phyloP scores from a whole-genome alignment of 2,329 filamentous ascomycete genomes.

The Hypoxylon sp. region DNA sequence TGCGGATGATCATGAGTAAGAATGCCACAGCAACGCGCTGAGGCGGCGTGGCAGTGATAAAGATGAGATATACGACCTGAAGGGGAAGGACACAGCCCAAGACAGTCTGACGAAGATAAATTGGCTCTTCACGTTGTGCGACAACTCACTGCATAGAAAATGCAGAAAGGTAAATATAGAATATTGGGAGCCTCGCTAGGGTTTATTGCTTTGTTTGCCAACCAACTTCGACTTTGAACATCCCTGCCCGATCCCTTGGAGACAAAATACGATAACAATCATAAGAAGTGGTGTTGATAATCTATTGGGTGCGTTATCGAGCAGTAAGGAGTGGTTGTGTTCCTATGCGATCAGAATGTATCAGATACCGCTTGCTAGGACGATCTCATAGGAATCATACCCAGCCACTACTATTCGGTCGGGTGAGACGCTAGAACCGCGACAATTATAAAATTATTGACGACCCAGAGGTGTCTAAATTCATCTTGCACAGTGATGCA shows the following conservation, averaged over 20 bases:
- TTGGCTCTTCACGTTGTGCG: not conserved
- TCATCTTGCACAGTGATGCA: not conserved
- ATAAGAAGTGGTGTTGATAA: not conserved
- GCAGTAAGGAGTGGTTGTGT: not conserved
- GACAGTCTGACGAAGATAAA: not conserved
- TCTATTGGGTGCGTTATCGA: not conserved
- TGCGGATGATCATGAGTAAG: conserved; percentile 6
- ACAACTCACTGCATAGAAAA: not conserved
- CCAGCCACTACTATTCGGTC: not conserved
- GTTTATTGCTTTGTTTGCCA: not conserved
- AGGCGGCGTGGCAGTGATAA: conserved; percentile 17
- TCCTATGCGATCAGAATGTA: conserved; percentile 1
- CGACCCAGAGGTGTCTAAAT: not conserved
- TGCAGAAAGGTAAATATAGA: conserved; percentile 7
- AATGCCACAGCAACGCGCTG: not conserved
- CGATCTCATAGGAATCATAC: conserved; percentile 2
- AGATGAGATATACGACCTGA: not conserved
- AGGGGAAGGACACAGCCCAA: not conserved
- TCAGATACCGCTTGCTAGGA: not conserved
- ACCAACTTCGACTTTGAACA: not conserved
- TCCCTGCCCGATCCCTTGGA: not conserved
- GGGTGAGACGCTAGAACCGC: not conserved
- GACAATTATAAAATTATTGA: not conserved
- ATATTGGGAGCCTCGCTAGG: not conserved
- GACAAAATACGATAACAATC: not conserved